Evolutionary conservation across 2,329 filamentous ascomycete species (phyloP).

Genomic region (Chaetomiaceae sp.): DNA sequence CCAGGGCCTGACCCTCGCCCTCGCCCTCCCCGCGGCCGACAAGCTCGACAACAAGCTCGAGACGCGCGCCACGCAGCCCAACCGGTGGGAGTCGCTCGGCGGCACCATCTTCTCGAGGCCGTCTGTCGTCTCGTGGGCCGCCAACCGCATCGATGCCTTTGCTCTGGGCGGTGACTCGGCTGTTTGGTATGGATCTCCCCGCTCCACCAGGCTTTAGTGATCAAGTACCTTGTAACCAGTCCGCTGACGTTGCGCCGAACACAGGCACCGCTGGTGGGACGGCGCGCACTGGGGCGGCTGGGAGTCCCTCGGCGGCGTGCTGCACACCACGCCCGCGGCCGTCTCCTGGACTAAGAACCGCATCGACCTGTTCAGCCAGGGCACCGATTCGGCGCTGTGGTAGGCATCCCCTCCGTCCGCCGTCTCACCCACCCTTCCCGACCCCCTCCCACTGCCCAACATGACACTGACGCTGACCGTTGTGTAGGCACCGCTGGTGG

Average conservation of each 20-base stretch:
- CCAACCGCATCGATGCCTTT: slow-evolving; percentile 5
- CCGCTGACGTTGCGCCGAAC: too few species aligned
- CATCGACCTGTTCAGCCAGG: slow-evolving; percentile 11
- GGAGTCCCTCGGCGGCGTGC: slow-evolving; percentile 10
- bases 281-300: slow-evolving; percentile 7
- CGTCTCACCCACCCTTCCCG: neutral
- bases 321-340: slow-evolving; percentile 1
- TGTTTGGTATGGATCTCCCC: neutral
- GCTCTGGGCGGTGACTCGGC: neutral
- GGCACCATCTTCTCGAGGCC: slow-evolving; percentile 6
- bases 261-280: slow-evolving; percentile 6
- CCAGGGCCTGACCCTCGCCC: neutral
- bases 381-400: slow-evolving; percentile 9
- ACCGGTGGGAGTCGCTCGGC: slow-evolving; percentile 16
- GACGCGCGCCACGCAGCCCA: slow-evolving; percentile 2
- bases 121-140: slow-evolving; percentile 9
- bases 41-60: neutral
- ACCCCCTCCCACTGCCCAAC: too few species aligned
- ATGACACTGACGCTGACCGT: too few species aligned
- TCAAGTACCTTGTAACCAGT: too few species aligned
- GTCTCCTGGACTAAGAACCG: slow-evolving; percentile 12
- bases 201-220: too few species aligned
- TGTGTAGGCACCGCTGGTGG: slow-evolving; percentile 13
- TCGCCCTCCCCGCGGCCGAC: neutral
- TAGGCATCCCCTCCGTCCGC: neutral